A percentile compares a stretch with the other conserved stretches of the same genome.
phyloP scores from a whole-genome alignment of 2,329 filamentous ascomycete species.

The Exserohilum rostratum region DNA sequence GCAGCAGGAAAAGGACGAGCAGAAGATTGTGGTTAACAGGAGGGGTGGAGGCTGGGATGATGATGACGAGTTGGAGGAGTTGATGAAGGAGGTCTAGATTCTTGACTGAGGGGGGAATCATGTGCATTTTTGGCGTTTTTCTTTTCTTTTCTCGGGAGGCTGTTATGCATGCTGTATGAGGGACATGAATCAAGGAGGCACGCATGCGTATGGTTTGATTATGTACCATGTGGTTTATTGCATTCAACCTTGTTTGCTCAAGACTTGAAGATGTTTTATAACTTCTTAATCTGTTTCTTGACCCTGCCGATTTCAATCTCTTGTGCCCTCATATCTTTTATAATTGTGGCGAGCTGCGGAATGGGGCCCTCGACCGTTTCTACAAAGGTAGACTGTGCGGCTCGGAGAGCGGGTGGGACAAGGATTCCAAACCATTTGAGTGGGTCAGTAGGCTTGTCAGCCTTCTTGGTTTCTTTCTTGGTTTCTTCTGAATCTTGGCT shows the following conservation, averaged over 20 bases:
- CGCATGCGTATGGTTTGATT: not conserved
- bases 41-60: slow-evolving; percentile 81
- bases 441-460: slow-evolving; percentile 55
- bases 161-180: not conserved
- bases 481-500: not conserved
- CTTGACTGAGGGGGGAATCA: not conserved
- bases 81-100: slow-evolving; percentile 45
- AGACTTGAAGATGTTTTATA: slow-evolving; percentile 5
- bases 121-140: slow-evolving; percentile 21
- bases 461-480: slow-evolving; percentile 2
- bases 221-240: not conserved
- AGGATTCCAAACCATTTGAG: slow-evolving; percentile 63
- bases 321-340: slow-evolving; percentile 65
- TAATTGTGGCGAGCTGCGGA: slow-evolving; percentile 63
- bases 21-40: slow-evolving; percentile 82
- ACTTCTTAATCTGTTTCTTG: slow-evolving; percentile 55
- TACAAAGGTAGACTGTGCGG: slow-evolving; percentile 66
- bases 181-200: not conserved
- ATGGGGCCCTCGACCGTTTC: slow-evolving; percentile 63
- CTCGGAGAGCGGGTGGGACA: slow-evolving; percentile 55
- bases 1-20: slow-evolving; percentile 64
- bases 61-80: slow-evolving; percentile 72
- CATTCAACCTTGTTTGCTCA: not conserved
- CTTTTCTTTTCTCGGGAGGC: not conserved
- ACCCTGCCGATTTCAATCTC: slow-evolving; percentile 71